Base-by-base conservation (phyloP, 1,284 basidiomycete species). In the Pseudomicrostroma phylloplanum region DNA sequence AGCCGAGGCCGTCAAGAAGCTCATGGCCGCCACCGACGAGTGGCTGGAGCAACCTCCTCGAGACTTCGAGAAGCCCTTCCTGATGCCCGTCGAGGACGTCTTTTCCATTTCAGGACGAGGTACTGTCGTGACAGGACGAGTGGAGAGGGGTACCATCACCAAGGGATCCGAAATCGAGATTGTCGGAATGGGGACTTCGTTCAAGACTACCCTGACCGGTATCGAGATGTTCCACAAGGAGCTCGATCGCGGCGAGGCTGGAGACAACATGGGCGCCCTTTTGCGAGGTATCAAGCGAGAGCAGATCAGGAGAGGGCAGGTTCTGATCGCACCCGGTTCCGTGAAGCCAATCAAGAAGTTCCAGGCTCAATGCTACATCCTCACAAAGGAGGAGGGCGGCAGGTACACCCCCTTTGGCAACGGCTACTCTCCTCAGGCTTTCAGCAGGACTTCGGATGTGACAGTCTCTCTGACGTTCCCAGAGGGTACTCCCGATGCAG, bases 171-270 rank as follows among this genome's bases (percentile, higher is more conserved):
- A 98, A 81, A 86, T 98, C 55, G 94, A 98, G 83, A 86, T 99
- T 67, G 81, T 99, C 71, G 96, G 96, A 73, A 84, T 92, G 64
- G 94, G 93, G 64, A 82, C 83, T 61, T 83, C 83, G 65, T 82
- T 92, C 81, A 97, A 96, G 86, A 96, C 94, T 13, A 94, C 89
- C 40, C 83, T 99, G 63, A 99, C 93, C 72, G 93, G 93, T 72
- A 92, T 97, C 78, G 94, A 98, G 82, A 97, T 96, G 91, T 98
- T 98, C 88, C 93, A 96, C 85, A 97, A 96, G 85, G 96, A 99
- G 83, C 86, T 99, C 66, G 96, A 98, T 61, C 87, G 92, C 65
- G 94, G 92, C 68, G 91, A 97, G 82, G 94, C 96, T 70, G 96
- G 96, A 79, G 96, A 99, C 83, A 98, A 98, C 85, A 97, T 97